Conservation (phyloP, 495 filamentous ascomycete species). For the Neurospora sp. region DNA sequence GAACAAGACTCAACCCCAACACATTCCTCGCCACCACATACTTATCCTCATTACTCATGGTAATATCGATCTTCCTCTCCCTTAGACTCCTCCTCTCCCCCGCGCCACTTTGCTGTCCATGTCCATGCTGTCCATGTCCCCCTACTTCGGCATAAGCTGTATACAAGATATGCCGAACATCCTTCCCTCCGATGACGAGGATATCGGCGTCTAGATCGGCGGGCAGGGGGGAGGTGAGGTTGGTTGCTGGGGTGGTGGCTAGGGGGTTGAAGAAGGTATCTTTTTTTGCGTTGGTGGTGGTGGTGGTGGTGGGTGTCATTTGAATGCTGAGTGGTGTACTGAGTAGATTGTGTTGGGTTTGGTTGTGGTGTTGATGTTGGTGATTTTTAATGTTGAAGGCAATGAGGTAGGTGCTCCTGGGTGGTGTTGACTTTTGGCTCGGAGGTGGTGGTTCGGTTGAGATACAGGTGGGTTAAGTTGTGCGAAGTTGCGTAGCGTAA, state of each 20-base stretch:
- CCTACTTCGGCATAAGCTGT: conserved; percentile 27
- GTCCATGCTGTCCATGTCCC: conserved; percentile 3
- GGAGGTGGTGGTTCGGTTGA: too few species aligned
- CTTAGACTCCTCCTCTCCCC: background rate
- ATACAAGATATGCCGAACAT: conserved; percentile 42
- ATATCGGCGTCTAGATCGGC: conserved; percentile 35
- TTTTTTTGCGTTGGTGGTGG: background rate
- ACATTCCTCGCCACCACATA: conserved; percentile 44
- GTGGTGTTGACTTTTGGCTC: too few species aligned
- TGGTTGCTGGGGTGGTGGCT: conserved; percentile 42
- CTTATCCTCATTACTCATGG: conserved; percentile 40
- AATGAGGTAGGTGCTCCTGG: too few species aligned
- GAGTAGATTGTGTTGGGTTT: background rate
- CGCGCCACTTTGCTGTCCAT: background rate
- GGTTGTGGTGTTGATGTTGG: background rate
- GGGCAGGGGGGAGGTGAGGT: conserved; percentile 37
- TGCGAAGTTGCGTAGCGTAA: too few species aligned
- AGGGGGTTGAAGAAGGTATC: conserved; percentile 33
- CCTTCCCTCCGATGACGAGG: conserved; percentile 44
- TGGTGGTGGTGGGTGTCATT: background rate
- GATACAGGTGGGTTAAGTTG: too few species aligned
- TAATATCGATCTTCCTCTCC: conserved; percentile 23
- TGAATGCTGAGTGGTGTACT: background rate
- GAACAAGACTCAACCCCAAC: conserved; percentile 35
- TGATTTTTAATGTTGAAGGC: background rate